Percentiles rank a stretch among this genome's conserved stretches.
Evolutionary conservation across 192 early-diverging fungal genomes (phyloP).

Genomic region (Coemansia sp.): DNA sequence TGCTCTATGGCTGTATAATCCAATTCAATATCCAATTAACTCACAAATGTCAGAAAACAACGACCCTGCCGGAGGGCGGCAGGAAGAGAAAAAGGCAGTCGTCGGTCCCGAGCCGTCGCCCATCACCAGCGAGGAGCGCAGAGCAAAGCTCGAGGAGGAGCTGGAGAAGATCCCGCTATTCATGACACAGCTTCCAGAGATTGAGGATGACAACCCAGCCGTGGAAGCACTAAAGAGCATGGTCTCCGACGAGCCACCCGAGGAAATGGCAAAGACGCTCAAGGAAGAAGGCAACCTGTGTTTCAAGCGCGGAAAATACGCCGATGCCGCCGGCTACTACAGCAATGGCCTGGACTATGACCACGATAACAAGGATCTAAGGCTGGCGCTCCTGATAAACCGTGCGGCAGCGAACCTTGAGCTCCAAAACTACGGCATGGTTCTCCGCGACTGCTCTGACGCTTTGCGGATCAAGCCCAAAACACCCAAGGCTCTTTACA

Average conservation of each 20-base stretch:
- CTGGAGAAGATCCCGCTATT: conserved; percentile 88
- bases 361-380: conserved; percentile 69
- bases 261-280: conserved; percentile 88
- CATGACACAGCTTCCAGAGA: conserved; percentile 76
- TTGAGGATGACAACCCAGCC: conserved; percentile 64
- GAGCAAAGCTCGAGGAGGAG: conserved; percentile 58
- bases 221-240: conserved; percentile 82
- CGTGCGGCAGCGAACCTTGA: conserved; percentile 91
- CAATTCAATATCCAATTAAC: too few species aligned
- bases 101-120: conserved; percentile 28
- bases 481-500: conserved; percentile 91
- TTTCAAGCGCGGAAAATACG: conserved; percentile 76
- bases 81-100: background rate
- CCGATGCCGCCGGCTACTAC: conserved; percentile 83
- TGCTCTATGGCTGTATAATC: too few species aligned
- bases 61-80: background rate
- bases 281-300: conserved; percentile 95
- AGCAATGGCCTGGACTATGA: conserved; percentile 78
- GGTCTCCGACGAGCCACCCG: conserved; percentile 89
- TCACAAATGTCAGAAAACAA: background rate
- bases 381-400: conserved; percentile 80
- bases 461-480: conserved; percentile 72
- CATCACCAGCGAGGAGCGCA: conserved; percentile 14
- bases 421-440: conserved; percentile 79
- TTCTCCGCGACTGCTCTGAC: conserved; percentile 86